Percentiles rank a stretch among this genome's conserved stretches.
These are phyloP conservation scores for Petunia axillaris DNA, from an alignment of 257 asterid genomes.

Conservation along the genomic window DNA sequence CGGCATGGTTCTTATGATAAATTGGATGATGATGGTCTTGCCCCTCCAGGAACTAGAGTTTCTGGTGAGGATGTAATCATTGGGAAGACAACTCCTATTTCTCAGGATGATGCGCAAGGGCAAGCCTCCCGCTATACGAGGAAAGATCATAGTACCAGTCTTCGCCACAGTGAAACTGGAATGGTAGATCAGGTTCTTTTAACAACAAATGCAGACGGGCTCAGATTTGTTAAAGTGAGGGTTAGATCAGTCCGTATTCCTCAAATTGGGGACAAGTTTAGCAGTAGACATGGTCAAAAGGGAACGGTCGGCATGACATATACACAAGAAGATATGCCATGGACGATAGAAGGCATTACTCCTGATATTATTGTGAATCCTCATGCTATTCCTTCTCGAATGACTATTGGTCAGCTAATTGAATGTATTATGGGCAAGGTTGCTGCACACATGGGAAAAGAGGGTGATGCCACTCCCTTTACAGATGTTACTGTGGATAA, in stretches of 20 bases:
- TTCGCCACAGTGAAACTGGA: constrained; percentile 96
- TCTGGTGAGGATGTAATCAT: constrained; percentile 97
- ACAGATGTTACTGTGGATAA: constrained; percentile 96
- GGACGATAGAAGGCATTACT: constrained; percentile 86
- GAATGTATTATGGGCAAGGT: constrained; percentile 99
- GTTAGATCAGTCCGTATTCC: constrained; percentile 94
- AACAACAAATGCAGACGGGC: constrained; percentile 93
- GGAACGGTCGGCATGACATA: constrained; percentile 97
- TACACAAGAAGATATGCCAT: constrained; percentile 99
- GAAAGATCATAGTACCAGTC: constrained; percentile 93
- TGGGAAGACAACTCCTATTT: constrained; percentile 92
- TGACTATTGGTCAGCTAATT: constrained; percentile 95
- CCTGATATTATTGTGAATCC: constrained; percentile 95
- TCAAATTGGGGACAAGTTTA: constrained; percentile 96
- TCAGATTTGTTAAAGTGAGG: constrained; percentile 92
- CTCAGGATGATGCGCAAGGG: constrained; percentile 86
- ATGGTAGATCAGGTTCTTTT: constrained; percentile 93
- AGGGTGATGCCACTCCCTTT: constrained; percentile 97
- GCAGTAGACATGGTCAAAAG: constrained; percentile 97
- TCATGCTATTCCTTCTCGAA: constrained; percentile 97
- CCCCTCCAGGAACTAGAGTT: constrained; percentile 96
- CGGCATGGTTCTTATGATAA: constrained; percentile 97
- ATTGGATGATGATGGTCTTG: constrained; percentile 95
- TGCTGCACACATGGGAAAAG: constrained; percentile 97
- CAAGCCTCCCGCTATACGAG: constrained; percentile 87